A percentile compares a stretch with the other conserved stretches of the same genome.
These are phyloP conservation scores for Claviceps paspali DNA, from an alignment of 2,329 filamentous ascomycete genomes.

Conservation along the genomic window DNA sequence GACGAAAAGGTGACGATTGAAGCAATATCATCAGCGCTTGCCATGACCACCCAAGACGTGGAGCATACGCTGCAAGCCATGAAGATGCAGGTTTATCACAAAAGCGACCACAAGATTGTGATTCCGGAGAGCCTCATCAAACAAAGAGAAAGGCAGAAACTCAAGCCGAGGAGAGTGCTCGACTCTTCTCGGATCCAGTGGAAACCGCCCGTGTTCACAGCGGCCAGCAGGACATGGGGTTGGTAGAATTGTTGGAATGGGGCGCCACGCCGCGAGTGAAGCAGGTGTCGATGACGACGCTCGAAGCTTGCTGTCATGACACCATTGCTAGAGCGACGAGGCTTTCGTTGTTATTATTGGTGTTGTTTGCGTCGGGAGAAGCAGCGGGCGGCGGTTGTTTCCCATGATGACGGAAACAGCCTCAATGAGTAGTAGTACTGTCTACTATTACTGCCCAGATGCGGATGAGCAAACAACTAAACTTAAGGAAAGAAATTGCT, in stretches of 20 bases:
- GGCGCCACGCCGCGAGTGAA: too few relatives aligned
- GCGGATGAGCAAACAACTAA: too few relatives aligned
- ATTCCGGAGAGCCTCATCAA: slow-evolving; percentile 71
- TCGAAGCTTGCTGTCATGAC: too few relatives aligned
- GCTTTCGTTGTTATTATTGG: neutral
- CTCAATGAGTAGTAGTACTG: too few relatives aligned
- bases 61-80: slow-evolving; percentile 87
- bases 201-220: slow-evolving; percentile 92
- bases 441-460: too few relatives aligned
- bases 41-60: slow-evolving; percentile 97
- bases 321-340: too few relatives aligned
- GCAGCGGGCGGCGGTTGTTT: too few relatives aligned
- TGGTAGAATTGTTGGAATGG: slow-evolving; percentile 47
- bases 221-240: slow-evolving; percentile 83
- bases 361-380: too few relatives aligned
- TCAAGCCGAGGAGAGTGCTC: slow-evolving; percentile 63
- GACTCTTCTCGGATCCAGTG: slow-evolving; percentile 70
- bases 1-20: slow-evolving; percentile 72
- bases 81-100: slow-evolving; percentile 90
- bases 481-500: too few relatives aligned
- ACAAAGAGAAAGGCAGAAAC: slow-evolving; percentile 63
- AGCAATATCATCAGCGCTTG: slow-evolving; percentile 58
- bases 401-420: too few relatives aligned
- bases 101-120: slow-evolving; percentile 92
- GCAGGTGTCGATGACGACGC: neutral